A percentile compares a stretch with the other conserved stretches of the same genome.
These are phyloP conservation scores for Colletotrichum horii DNA, from an alignment of 2,329 filamentous ascomycete genomes.

Conservation along the genomic window DNA sequence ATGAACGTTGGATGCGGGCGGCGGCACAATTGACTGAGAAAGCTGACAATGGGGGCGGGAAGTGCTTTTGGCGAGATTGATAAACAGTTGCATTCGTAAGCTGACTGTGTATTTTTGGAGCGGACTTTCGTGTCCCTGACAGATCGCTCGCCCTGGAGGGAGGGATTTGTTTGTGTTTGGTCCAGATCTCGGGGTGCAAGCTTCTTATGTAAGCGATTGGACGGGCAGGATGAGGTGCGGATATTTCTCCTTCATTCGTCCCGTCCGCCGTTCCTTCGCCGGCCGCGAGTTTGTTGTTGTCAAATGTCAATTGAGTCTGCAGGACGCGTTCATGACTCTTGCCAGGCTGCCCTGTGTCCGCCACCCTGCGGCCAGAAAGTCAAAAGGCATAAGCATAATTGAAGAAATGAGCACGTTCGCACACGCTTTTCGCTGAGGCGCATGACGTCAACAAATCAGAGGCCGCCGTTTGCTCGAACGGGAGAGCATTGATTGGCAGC, in stretches of 20 bases:
- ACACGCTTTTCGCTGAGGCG: not conserved
- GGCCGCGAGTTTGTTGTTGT: not conserved
- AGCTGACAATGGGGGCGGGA: not conserved
- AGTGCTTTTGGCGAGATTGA: not conserved
- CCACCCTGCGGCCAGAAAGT: not conserved
- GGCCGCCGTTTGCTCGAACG: not conserved
- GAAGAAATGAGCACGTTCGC: conserved; percentile 8
- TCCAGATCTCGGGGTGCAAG: not conserved
- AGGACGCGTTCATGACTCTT: not conserved
- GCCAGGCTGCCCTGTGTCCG: not conserved
- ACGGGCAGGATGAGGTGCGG: not conserved
- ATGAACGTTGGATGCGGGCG: not conserved
- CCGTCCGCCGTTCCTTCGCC: not conserved
- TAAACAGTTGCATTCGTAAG: not conserved
- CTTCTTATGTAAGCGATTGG: not conserved
- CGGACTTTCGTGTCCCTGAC: not conserved
- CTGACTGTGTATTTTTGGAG: conserved; percentile 2
- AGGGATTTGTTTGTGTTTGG: not conserved
- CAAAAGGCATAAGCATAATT: conserved; percentile 8
- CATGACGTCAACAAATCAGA: conserved; percentile 17
- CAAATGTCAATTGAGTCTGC: not conserved
- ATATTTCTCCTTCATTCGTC: not conserved
- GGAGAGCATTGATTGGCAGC: not conserved
- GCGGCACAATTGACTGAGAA: not conserved
- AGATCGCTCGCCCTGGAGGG: not conserved